Evolutionary conservation across 2,329 filamentous ascomycete species (phyloP).

Genomic region (Trichoderma afroharzianum): DNA sequence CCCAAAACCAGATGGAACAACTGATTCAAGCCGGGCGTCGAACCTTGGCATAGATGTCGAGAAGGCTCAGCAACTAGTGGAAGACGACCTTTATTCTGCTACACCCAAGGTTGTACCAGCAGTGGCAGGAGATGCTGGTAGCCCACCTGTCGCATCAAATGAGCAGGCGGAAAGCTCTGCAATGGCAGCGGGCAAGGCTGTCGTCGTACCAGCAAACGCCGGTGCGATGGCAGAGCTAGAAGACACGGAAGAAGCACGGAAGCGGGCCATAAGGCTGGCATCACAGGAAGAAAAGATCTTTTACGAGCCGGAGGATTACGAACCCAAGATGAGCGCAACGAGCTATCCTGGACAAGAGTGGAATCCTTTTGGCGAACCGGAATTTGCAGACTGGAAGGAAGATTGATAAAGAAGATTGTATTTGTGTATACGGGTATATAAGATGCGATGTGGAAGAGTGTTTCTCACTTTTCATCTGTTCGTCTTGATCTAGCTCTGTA

Average conservation of each 20-base stretch:
- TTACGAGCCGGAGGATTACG: conserved; percentile 35
- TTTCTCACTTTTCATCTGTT: not conserved
- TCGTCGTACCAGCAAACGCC: conserved; percentile 18
- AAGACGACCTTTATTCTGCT: conserved; percentile 36
- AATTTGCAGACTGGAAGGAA: conserved; percentile 25
- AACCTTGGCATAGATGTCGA: conserved; percentile 11
- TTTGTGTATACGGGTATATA: not conserved
- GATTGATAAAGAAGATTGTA: not conserved
- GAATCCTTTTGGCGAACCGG: conserved; percentile 50
- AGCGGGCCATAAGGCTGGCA: conserved; percentile 41
- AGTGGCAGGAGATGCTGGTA: not conserved
- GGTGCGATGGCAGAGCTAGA: conserved; percentile 36
- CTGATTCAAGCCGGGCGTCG: not conserved
- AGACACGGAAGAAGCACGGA: conserved; percentile 42
- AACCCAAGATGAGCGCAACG: conserved; percentile 60
- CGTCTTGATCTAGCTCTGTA: not conserved
- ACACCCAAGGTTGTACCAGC: conserved; percentile 25
- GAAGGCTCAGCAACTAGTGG: conserved; percentile 20
- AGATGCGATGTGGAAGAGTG: not conserved
- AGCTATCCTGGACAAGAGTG: conserved; percentile 70
- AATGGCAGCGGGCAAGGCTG: not conserved
- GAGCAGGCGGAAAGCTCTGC: conserved; percentile 11
- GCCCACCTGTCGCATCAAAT: not conserved
- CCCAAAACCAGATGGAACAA: not conserved
- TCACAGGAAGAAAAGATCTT: conserved; percentile 55